Base-by-base conservation (phyloP, 1,284 basidiomycete species). In the Ceratobasidium sp. region DNA sequence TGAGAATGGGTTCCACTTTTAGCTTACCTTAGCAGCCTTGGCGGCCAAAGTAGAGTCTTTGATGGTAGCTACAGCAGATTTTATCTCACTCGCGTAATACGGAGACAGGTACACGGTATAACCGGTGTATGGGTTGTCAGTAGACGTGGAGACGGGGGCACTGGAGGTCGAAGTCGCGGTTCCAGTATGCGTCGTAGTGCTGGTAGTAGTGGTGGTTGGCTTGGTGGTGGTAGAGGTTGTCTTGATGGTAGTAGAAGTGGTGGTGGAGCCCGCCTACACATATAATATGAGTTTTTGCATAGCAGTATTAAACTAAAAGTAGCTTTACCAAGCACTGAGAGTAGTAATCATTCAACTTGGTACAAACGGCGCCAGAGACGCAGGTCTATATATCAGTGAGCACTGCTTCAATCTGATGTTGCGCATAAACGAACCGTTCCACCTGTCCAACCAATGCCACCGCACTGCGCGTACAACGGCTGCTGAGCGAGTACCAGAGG, bases 301-400 rank as follows among this genome's bases (percentile, higher is more conserved):
- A 20, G 20, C 5, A 8, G 3, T 31, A 33, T 23, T 23, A n/a
- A 39, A 31, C 39, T 13, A 31, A 15, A 23, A 15, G 20, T 28
- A 69, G 35, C 17, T 11, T 45, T 42, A 81, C 89, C 87, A 89
- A 79, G 86, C 89, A 90, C 81, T 90, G 89, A 45, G 84, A 89
- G 82, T 89, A 90, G 81, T 86, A 90, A 60, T 85, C 83, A 80
- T 89, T 89, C 20, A 81, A 78, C 67, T 81, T 81, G 20, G 82
- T 82, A 82, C 89, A 90, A 26, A 79, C 78, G 2, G 61, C 17
- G 3, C 58, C 60, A 31, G 49, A 74, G 37, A 75, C 68, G 47
- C 68, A 74, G 8, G 76, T 74, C 60, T 56, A 49, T 56, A 56
- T 54, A 28, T 17, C 15, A 3, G 37, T 53, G 11, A 33, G 33